Conservation (phyloP, 192 early-diverging fungal species). For the Podila epicladia region DNA sequence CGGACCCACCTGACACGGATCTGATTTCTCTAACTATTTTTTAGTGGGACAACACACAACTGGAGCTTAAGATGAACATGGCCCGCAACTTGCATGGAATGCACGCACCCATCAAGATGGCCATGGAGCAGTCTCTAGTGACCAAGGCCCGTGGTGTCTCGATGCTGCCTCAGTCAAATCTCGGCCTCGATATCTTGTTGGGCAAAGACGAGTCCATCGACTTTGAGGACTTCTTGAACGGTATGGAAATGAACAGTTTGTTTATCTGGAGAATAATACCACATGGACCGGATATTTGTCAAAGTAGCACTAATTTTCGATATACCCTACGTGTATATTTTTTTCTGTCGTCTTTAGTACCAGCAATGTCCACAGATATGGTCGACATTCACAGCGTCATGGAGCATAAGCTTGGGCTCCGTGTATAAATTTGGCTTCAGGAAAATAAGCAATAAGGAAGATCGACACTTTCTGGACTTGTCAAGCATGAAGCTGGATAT, state of each 20-base stretch:
- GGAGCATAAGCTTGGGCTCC: slow-evolving; percentile 69
- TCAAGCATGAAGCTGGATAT: too few species aligned
- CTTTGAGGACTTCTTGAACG: slow-evolving; percentile 89
- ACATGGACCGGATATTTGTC: too few species aligned
- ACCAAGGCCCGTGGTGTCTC: slow-evolving; percentile 58
- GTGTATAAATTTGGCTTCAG: slow-evolving; percentile 36
- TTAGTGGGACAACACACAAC: slow-evolving; percentile 89
- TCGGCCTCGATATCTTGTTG: slow-evolving; percentile 82
- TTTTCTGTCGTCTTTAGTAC: slow-evolving; percentile 50
- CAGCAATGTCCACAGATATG: slow-evolving; percentile 64
- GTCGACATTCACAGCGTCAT: slow-evolving; percentile 74
- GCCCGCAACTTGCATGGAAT: slow-evolving; percentile 85
- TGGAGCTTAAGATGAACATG: slow-evolving; percentile 82
- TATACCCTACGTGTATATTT: background rate
- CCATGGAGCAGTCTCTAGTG: slow-evolving; percentile 88
- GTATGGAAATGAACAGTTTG: slow-evolving; percentile 45
- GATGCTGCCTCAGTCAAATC: slow-evolving; percentile 70
- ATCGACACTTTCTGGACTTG: too few species aligned
- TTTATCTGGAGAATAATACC: too few species aligned
- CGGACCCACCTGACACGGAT: too few species aligned
- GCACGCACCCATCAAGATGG: slow-evolving; percentile 91
- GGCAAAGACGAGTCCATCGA: slow-evolving; percentile 92
- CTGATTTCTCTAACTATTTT: background rate
- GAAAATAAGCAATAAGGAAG: too few species aligned
- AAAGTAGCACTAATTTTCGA: background rate